Conservation (phyloP, 495 filamentous ascomycete species). For the Astrothelium subdiscretum region DNA sequence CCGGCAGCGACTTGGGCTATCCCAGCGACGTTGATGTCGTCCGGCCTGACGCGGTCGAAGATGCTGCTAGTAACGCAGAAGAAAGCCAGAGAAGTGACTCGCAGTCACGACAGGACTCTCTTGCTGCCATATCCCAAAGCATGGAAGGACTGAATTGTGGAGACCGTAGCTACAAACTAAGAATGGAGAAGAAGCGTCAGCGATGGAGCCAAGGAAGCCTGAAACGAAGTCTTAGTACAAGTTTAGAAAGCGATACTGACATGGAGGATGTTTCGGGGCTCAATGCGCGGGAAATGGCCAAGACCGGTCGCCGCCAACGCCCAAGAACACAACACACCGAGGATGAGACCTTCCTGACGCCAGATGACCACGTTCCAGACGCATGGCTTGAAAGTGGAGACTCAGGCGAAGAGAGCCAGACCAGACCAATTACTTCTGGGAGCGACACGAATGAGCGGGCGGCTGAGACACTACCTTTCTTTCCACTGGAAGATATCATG, state of each 20-base stretch:
- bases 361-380: background rate
- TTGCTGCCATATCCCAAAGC: background rate
- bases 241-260: constrained; percentile 24
- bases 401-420: background rate
- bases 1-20: constrained; percentile 18
- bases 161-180: background rate
- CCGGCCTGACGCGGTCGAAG: constrained; percentile 24
- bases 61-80: constrained; percentile 15
- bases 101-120: background rate
- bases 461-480: background rate
- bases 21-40: constrained; percentile 27
- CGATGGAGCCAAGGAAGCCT: constrained; percentile 13
- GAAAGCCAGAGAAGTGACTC: constrained; percentile 5
- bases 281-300: background rate
- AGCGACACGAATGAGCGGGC: background rate
- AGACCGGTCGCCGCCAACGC: background rate
- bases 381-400: background rate
- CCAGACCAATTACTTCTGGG: background rate
- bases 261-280: constrained; percentile 12
- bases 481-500: background rate
- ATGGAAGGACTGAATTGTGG: background rate
- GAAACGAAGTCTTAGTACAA: constrained; percentile 23
- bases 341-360: background rate
- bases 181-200: constrained; percentile 12
- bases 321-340: background rate